phyloP scores from a whole-genome alignment of 257 asterid species.

The Coffea canephora region DNA sequence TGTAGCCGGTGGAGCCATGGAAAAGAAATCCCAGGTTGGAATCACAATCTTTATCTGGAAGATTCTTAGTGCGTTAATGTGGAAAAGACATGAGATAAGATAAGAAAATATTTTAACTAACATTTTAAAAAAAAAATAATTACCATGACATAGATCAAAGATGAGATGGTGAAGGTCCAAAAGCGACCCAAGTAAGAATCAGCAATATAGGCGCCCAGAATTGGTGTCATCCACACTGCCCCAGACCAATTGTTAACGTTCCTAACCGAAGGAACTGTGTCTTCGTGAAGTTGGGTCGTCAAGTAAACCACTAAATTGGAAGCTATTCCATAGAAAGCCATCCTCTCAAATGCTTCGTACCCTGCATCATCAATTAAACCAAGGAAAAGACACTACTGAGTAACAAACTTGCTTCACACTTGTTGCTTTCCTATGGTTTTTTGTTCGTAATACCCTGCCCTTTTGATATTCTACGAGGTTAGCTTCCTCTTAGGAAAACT shows the following conservation, averaged over 20 bases:
- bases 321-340: slow-evolving; percentile 90
- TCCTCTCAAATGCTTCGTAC: slow-evolving; percentile 85
- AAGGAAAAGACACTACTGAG: neutral
- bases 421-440: neutral
- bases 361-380: slow-evolving; percentile 28
- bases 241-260: slow-evolving; percentile 93
- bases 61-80: slow-evolving; percentile 1
- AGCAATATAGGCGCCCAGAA: slow-evolving; percentile 78
- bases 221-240: slow-evolving; percentile 87
- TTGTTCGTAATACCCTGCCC: neutral
- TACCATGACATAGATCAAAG: slow-evolving; percentile 78
- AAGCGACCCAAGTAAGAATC: slow-evolving; percentile 85
- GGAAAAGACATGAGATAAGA: neutral
- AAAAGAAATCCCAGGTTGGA: neutral
- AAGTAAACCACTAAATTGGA: slow-evolving; percentile 84
- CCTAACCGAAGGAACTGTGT: slow-evolving; percentile 70
- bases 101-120: neutral
- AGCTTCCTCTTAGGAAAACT: neutral
- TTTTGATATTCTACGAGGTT: neutral
- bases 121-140: neutral
- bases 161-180: slow-evolving; percentile 87
- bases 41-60: neutral
- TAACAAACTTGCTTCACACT: neutral
- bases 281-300: slow-evolving; percentile 83
- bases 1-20: neutral